phyloP scores from a whole-genome alignment of 352 stramenopile genomes.

The Globisporangium middletonii region DNA sequence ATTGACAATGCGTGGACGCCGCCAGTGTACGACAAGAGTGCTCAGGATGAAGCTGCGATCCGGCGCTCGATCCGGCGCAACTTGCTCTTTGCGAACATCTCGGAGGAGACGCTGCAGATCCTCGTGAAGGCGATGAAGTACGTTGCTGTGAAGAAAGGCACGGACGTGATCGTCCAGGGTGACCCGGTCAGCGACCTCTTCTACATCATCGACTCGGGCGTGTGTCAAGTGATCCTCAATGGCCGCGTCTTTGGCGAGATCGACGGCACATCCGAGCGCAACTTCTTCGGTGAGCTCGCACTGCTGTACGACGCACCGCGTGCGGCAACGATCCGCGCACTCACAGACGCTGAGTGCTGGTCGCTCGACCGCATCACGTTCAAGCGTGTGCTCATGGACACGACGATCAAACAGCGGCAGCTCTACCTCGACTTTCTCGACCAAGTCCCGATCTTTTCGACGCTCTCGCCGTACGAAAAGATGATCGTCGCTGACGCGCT shows the following conservation, averaged over 20 bases:
- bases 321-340: slow-evolving; percentile 75
- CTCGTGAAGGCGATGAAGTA: slow-evolving; percentile 75
- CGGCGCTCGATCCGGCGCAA: slow-evolving; percentile 53
- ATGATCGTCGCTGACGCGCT: slow-evolving; percentile 73
- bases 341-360: slow-evolving; percentile 79
- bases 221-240: slow-evolving; percentile 69
- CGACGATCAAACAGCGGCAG: slow-evolving; percentile 55
- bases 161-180: slow-evolving; percentile 65
- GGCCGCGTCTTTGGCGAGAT: slow-evolving; percentile 49
- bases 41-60: slow-evolving; percentile 44
- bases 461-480: slow-evolving; percentile 65
- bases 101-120: slow-evolving; percentile 56
- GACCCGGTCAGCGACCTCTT: slow-evolving; percentile 77
- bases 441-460: slow-evolving; percentile 68
- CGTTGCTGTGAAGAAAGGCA: slow-evolving; percentile 27
- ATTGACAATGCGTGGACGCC: slow-evolving; percentile 45
- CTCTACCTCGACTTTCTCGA: slow-evolving; percentile 56
- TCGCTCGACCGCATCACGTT: slow-evolving; percentile 77
- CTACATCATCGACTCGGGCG: slow-evolving; percentile 88
- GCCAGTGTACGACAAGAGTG: slow-evolving; percentile 46
- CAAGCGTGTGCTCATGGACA: slow-evolving; percentile 64
- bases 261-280: slow-evolving; percentile 43
- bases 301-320: slow-evolving; percentile 90
- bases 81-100: slow-evolving; percentile 61
- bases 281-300: slow-evolving; percentile 92